Evolutionary conservation across 306 rosid species (phyloP).

Genomic region (Lathyrus oleraceus): DNA sequence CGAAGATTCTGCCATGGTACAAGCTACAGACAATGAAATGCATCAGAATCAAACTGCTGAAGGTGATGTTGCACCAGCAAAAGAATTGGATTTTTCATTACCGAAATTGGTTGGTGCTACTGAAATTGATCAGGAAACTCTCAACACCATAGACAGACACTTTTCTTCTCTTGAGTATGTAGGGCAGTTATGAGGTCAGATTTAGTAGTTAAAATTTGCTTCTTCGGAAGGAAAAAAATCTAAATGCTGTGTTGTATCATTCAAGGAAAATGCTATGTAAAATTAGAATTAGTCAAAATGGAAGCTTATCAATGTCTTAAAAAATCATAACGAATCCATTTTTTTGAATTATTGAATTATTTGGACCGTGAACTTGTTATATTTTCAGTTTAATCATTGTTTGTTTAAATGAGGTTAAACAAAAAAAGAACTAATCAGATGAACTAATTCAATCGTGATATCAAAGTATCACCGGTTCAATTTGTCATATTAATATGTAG

Average conservation of each 20-base stretch:
- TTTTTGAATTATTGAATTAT: not conserved
- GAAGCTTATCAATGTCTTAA: not conserved
- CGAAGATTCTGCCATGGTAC: conserved; percentile 37
- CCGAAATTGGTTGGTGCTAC: not conserved
- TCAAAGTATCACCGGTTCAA: not conserved
- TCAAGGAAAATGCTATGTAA: conserved; percentile 20
- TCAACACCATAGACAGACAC: conserved; percentile 58
- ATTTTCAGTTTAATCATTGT: not conserved
- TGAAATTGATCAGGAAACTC: conserved; percentile 46
- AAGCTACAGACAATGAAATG: conserved; percentile 41
- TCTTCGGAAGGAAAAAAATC: conserved; percentile 22
- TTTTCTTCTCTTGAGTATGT: conserved; percentile 67
- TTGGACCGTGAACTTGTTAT: not conserved
- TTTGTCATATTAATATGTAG: no score
- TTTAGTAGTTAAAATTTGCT: conserved; percentile 8
- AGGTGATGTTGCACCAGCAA: conserved; percentile 17
- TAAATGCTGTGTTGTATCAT: conserved; percentile 25
- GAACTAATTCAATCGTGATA: conserved; percentile 4
- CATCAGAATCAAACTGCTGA: conserved; percentile 38
- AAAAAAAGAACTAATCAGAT: not conserved
- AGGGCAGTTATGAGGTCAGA: conserved; percentile 54
- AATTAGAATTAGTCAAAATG: conserved; percentile 20
- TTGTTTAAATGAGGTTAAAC: not conserved
- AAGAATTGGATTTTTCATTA: conserved; percentile 21
- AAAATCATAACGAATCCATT: conserved; percentile 3